phyloP scores from a whole-genome alignment of 2,329 filamentous ascomycete species.

The Cryphonectria parasitica region DNA sequence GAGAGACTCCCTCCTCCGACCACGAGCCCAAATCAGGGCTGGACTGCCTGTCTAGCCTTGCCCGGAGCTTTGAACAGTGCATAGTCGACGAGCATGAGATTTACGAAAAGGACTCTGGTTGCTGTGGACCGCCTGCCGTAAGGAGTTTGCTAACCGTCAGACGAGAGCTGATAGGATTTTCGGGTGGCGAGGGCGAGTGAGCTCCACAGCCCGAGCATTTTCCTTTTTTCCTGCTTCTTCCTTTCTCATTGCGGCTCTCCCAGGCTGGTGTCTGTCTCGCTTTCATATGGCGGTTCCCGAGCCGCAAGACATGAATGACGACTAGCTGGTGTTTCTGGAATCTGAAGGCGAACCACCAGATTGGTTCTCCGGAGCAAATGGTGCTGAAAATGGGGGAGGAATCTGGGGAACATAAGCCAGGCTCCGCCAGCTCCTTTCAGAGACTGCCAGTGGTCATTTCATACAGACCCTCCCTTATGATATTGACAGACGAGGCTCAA shows the following conservation, averaged over 20 bases:
- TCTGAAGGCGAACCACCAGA: neutral
- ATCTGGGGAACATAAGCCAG: neutral
- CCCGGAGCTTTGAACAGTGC: constrained; percentile 18
- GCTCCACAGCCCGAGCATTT: constrained; percentile 12
- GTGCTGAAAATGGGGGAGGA: neutral
- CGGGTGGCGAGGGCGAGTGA: constrained; percentile 2
- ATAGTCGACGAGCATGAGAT: neutral
- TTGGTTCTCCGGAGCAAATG: neutral
- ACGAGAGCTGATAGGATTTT: constrained; percentile 16
- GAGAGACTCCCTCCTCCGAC: neutral
- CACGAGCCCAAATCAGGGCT: neutral
- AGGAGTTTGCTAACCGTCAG: constrained; percentile 19
- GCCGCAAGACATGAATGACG: constrained; percentile 11
- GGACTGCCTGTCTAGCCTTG: neutral
- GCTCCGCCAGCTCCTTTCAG: too few species aligned
- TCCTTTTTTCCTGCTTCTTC: neutral
- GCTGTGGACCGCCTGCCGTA: constrained; percentile 23
- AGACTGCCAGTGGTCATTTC: neutral
- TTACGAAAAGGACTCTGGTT: neutral
- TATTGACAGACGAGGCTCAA: neutral
- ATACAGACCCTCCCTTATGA: neutral
- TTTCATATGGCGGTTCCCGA: constrained; percentile 15
- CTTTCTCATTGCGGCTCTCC: neutral
- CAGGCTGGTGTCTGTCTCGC: constrained; percentile 12
- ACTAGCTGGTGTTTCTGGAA: neutral